These are phyloP conservation scores for Agaricus bisporus DNA, from an alignment of 768 basidiomycete genomes.

Conservation along the genomic window DNA sequence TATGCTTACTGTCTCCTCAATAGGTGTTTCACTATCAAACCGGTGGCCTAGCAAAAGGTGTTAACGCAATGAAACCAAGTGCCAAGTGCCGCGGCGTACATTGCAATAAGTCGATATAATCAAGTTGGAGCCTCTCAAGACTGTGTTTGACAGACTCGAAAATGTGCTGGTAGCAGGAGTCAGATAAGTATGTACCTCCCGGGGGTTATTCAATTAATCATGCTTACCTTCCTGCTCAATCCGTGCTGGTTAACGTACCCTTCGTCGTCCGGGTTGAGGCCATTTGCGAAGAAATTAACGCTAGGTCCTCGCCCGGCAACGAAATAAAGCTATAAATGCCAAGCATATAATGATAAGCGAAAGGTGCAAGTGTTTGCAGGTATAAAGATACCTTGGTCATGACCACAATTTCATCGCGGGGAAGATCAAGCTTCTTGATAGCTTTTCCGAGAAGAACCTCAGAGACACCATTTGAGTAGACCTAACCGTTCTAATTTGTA, in stretches of 20 bases:
- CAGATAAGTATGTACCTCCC: background rate
- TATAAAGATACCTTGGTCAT: conserved; percentile 64
- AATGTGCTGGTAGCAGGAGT: conserved; percentile 39
- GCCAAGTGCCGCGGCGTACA: conserved; percentile 30
- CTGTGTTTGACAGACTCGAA: conserved; percentile 64
- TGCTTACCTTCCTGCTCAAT: conserved; percentile 28
- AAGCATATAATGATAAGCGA: background rate
- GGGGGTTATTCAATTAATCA: background rate
- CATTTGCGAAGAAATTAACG: conserved; percentile 6
- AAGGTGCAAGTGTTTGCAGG: background rate
- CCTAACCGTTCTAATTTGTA: conserved; percentile 21
- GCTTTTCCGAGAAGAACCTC: conserved; percentile 69
- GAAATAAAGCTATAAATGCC: conserved; percentile 27
- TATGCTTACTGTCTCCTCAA: conserved; percentile 42
- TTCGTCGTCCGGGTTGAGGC: conserved; percentile 24
- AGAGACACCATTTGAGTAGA: conserved; percentile 60
- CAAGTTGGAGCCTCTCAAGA: conserved; percentile 62
- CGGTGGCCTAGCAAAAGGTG: conserved; percentile 34
- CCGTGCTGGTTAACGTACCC: conserved; percentile 56
- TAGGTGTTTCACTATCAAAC: conserved; percentile 52
- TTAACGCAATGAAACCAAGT: background rate
- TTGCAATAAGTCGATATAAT: conserved; percentile 74
- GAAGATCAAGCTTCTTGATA: conserved; percentile 58
- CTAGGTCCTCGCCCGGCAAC: conserved; percentile 22
- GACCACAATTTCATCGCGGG: conserved; percentile 72